Percentiles rank a stretch among this genome's conserved stretches.
Evolutionary conservation across 371 early-diverging fungal genomes (phyloP).

Genomic region (Circinella minor): DNA sequence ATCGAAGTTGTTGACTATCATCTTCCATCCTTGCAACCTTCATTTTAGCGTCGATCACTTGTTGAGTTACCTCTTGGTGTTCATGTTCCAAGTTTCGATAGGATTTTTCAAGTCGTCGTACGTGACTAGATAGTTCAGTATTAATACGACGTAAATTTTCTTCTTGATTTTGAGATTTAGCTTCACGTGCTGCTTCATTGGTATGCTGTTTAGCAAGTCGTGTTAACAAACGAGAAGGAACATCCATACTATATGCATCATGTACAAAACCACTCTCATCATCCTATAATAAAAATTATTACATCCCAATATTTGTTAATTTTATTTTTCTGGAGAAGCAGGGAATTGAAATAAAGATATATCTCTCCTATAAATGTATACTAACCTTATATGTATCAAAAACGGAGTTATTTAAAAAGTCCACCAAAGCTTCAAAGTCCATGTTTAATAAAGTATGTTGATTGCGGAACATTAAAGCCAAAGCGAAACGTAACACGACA

Average conservation of each 20-base stretch:
- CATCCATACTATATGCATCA: constrained; percentile 38
- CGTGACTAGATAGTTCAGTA: constrained; percentile 59
- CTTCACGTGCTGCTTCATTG: constrained; percentile 33
- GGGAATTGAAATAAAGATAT: background rate
- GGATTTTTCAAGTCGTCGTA: constrained; percentile 58
- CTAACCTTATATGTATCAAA: constrained; percentile 72
- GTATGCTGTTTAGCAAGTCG: constrained; percentile 37
- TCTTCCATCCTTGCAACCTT: constrained; percentile 57
- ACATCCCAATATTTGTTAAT: background rate
- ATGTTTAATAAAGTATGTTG: constrained; percentile 72
- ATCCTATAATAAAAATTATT: constrained; percentile 10
- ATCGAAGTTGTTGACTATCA: constrained; percentile 62
- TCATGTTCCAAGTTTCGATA: constrained; percentile 74
- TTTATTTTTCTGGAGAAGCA: background rate
- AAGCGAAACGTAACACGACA: constrained; percentile 78
- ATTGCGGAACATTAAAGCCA: constrained; percentile 85
- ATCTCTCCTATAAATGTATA: background rate
- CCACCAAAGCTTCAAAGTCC: constrained; percentile 82
- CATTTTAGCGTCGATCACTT: constrained; percentile 58
- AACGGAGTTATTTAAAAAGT: constrained; percentile 79
- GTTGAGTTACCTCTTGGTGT: constrained; percentile 66
- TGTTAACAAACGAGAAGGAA: constrained; percentile 22
- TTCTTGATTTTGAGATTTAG: constrained; percentile 35
- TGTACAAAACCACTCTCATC: constrained; percentile 31
- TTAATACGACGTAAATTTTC: constrained; percentile 71